Base-by-base conservation (phyloP, 78 protist genomes). In the Dictyostelium capitatum region DNA sequence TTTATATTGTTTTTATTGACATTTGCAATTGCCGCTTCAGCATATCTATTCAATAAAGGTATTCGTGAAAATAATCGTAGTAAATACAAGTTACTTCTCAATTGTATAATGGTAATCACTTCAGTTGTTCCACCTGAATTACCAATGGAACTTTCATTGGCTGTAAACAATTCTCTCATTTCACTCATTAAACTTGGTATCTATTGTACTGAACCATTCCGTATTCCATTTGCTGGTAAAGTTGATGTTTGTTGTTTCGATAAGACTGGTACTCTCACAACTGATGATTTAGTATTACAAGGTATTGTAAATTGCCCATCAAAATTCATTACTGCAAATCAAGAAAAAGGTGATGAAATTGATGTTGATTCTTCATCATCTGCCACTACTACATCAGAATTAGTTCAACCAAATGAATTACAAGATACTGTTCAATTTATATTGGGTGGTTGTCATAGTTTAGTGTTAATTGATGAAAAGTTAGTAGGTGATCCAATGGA, bases 181-280 rank as follows among this genome's bases (percentile, higher is more conserved):
- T 82, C 94, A 11, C 92, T 98, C 1, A 50, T 78, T 50, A 3
- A 62, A 82, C 79, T 97, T 23, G 94, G 96, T 43, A 89, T 99
- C 62, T 99, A 97, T 89, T 99, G 99, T 95, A 99, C 99, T 20
- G 99, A 99, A 96, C 99, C 99, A 6, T 99, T 99, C 94, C 96
- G 99, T 37, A 98, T 99, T 46, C 99, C 99, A 7, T 70, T 97
- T 3, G 99, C 99, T 10, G 99, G 99, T 50, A 92, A 95, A 59
- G 82, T 98, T 19, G 96, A 92, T 69, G 53, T 96, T 19, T 98
- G 99, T 95, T 99, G 99, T 97, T 99, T 99, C 46, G 99, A 99
- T 91, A 99, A 99, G 98, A 99, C 99, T 1, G 99, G 99, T 64
- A 98, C 99, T 2, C 80, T 99, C 19, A 99, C 99, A 20, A 84